These are phyloP conservation scores for Neurospora discreta DNA, from an alignment of 495 filamentous ascomycete genomes.

Conservation along the genomic window DNA sequence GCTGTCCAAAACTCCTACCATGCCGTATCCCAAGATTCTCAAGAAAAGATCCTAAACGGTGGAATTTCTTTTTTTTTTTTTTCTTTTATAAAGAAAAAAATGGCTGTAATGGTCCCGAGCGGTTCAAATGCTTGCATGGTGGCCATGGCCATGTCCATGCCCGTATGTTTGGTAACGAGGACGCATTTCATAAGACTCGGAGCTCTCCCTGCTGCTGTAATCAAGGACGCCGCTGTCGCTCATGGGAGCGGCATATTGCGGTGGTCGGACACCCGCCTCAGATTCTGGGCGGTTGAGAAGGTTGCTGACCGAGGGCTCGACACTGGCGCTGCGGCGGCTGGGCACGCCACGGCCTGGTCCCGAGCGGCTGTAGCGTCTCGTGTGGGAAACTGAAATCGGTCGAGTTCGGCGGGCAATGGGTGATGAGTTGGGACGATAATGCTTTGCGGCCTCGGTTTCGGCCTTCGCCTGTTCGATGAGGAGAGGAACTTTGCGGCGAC, in stretches of 20 bases:
- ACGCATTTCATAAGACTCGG: neutral
- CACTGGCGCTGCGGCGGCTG: conserved; percentile 2
- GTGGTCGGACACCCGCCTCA: conserved; percentile 16
- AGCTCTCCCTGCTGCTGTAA: conserved; percentile 19
- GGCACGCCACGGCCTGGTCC: neutral
- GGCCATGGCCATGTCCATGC: neutral
- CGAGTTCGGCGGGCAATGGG: neutral
- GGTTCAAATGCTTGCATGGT: neutral
- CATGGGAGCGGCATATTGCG: conserved; percentile 11
- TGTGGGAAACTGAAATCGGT: neutral
- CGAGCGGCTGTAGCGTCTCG: neutral
- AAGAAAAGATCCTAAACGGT: neutral
- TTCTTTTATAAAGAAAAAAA: neutral
- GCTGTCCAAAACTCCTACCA: neutral
- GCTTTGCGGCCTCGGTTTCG: conserved; percentile 24
- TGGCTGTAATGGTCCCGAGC: neutral
- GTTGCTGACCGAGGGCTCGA: conserved; percentile 8
- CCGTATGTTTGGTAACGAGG: neutral
- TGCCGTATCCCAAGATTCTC: neutral
- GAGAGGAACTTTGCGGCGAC: conserved; percentile 63
- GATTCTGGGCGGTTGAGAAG: conserved; percentile 12
- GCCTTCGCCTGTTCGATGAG: conserved; percentile 44
- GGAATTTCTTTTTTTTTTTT: no score
- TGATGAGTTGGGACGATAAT: neutral
- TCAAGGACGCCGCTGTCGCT: conserved; percentile 29